Percentiles rank a stretch among this genome's conserved stretches.
phyloP scores from a whole-genome alignment of 2,329 filamentous ascomycete species.

The Talaromyces sp. region DNA sequence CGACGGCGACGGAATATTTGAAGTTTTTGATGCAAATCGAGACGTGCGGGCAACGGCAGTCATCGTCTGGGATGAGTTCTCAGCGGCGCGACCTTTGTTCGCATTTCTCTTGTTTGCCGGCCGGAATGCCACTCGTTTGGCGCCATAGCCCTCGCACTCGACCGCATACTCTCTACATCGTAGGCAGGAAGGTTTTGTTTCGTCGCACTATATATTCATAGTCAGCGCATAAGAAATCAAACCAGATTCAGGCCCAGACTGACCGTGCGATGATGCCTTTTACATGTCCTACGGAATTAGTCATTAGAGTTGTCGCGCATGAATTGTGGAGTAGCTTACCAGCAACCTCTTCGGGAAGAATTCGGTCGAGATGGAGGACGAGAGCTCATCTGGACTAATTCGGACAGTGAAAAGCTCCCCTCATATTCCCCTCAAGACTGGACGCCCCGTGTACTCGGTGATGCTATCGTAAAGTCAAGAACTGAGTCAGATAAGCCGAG shows the following conservation, averaged over 20 bases:
- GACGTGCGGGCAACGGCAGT: not conserved
- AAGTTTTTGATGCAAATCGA: not conserved
- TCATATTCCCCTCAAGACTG: not conserved
- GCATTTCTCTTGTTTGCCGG: not conserved
- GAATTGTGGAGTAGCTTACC: not conserved
- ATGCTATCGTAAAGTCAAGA: not conserved
- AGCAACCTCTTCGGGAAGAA: slow-evolving; percentile 7
- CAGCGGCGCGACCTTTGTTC: not conserved
- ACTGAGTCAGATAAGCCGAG: not conserved
- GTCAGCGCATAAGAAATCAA: not conserved
- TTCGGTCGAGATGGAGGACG: not conserved
- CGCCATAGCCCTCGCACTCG: slow-evolving; percentile 4
- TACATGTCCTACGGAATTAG: slow-evolving; percentile 1
- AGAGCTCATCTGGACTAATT: not conserved
- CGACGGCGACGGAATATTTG: not conserved
- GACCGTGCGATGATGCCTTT: slow-evolving; percentile 6
- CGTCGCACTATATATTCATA: not conserved
- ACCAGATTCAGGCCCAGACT: not conserved
- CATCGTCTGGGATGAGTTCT: not conserved
- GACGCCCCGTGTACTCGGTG: not conserved
- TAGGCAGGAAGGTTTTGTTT: slow-evolving; percentile 1
- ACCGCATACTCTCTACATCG: slow-evolving; percentile 4
- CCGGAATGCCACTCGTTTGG: slow-evolving; percentile 4
- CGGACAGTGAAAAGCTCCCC: not conserved
- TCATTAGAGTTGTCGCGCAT: not conserved